A percentile compares a stretch with the other conserved stretches of the same genome.
phyloP scores from a whole-genome alignment of 148 eudicot genomes.

The Fagopyrum tataricum region DNA sequence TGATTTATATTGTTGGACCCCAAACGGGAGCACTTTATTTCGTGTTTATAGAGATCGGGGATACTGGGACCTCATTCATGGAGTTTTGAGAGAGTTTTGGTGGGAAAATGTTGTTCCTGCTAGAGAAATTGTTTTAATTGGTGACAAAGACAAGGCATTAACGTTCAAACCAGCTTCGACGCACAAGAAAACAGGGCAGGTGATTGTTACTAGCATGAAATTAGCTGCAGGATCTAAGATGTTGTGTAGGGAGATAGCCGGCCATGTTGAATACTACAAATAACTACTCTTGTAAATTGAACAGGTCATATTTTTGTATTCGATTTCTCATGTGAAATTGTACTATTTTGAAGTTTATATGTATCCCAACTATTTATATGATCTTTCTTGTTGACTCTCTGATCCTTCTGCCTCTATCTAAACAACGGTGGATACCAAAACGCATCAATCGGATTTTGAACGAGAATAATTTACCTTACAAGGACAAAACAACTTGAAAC shows the following conservation, averaged over 20 bases:
- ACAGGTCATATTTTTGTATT: background rate
- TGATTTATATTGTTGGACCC: constrained; percentile 91
- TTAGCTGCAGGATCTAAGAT: constrained; percentile 66
- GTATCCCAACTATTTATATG: background rate
- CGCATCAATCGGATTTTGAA: too few relatives aligned
- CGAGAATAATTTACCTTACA: too few relatives aligned
- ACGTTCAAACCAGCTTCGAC: constrained; percentile 53
- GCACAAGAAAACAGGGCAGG: constrained; percentile 60
- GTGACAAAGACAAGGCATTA: constrained; percentile 51
- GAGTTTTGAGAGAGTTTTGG: constrained; percentile 78
- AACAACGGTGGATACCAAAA: too few relatives aligned
- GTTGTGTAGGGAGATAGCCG: constrained; percentile 82
- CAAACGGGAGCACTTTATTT: constrained; percentile 73
- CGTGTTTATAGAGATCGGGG: constrained; percentile 56
- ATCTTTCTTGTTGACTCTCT: background rate
- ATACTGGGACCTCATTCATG: constrained; percentile 76
- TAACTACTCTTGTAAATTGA: constrained; percentile 10
- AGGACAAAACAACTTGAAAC: too few relatives aligned
- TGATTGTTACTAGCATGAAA: constrained; percentile 46
- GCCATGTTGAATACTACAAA: constrained; percentile 60
- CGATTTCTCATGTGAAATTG: background rate
- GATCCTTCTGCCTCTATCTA: too few relatives aligned
- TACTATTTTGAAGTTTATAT: background rate
- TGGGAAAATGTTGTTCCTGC: constrained; percentile 89
- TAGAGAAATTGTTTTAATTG: constrained; percentile 47